Percentiles rank a stretch among this genome's conserved stretches.
Evolutionary conservation across 345 rosid genomes (phyloP).

Genomic region (Brassica cretica): DNA sequence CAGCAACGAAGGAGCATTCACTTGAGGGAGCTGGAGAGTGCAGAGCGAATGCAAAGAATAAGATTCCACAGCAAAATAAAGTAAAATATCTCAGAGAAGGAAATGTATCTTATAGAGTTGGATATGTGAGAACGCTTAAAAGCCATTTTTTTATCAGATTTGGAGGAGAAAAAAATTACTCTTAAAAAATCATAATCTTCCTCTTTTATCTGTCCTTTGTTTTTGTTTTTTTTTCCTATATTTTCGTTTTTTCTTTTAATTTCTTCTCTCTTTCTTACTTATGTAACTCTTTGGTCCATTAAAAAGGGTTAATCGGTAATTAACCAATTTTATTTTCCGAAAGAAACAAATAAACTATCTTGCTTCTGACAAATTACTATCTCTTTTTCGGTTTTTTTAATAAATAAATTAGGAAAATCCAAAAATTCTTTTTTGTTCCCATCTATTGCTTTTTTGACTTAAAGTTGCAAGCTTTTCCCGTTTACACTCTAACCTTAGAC

Average conservation of each 20-base stretch:
- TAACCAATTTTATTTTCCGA: background rate
- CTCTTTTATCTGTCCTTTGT: constrained; percentile 15
- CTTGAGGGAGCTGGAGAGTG: constrained; percentile 30
- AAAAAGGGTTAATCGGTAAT: background rate
- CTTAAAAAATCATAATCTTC: constrained; percentile 46
- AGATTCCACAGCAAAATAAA: background rate
- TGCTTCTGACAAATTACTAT: background rate
- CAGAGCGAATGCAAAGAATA: constrained; percentile 22
- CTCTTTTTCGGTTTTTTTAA: background rate
- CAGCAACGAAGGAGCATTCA: constrained; percentile 40
- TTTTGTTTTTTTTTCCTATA: background rate
- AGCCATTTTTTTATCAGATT: constrained; percentile 37
- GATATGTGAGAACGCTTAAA: constrained; percentile 43
- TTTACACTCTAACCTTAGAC: constrained; percentile 19
- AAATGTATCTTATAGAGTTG: constrained; percentile 22
- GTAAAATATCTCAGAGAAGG: background rate
- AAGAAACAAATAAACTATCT: background rate
- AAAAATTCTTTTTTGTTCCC: background rate
- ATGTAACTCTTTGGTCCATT: no score
- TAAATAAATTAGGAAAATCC: constrained; percentile 9
- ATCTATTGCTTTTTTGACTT: constrained; percentile 25
- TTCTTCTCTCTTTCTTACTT: constrained; percentile 16
- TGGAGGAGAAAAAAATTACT: background rate
- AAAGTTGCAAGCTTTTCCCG: constrained; percentile 29
- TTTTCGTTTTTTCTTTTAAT: constrained; percentile 27